Evolutionary conservation across 257 asterid genomes (phyloP).

Genomic region (Solanum sejunctum): DNA sequence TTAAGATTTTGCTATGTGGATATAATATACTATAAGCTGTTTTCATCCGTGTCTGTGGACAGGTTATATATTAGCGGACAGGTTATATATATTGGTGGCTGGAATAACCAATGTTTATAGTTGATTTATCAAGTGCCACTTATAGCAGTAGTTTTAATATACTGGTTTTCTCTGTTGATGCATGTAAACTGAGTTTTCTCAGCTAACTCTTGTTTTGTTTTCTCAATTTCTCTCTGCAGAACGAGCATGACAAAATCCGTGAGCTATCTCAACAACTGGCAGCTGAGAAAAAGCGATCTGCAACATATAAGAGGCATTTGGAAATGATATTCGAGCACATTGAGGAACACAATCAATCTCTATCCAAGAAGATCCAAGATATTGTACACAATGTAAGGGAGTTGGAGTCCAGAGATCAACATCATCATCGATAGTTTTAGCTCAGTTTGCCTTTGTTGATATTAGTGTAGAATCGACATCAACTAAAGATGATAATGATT

Average conservation of each 20-base stretch:
- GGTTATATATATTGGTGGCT: neutral
- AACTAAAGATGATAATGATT: neutral
- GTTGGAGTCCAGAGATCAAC: slow-evolving; percentile 53
- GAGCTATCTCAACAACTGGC: slow-evolving; percentile 89
- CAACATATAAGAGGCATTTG: slow-evolving; percentile 80
- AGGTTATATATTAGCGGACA: too few relatives aligned
- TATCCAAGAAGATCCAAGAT: slow-evolving; percentile 67
- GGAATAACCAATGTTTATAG: neutral
- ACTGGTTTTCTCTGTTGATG: neutral
- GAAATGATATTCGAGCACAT: slow-evolving; percentile 85
- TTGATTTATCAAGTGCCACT: neutral
- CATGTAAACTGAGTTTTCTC: neutral
- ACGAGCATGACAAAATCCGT: slow-evolving; percentile 83
- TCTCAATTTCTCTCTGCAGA: slow-evolving; percentile 26
- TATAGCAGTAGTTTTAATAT: neutral
- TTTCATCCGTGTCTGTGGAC: too few relatives aligned
- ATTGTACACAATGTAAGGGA: slow-evolving; percentile 68
- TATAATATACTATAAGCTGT: too few relatives aligned
- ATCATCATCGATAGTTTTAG: slow-evolving; percentile 26
- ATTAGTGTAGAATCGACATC: neutral
- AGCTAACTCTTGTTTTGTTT: neutral
- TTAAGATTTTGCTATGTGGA: too few relatives aligned
- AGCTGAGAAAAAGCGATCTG: slow-evolving; percentile 77
- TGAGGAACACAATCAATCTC: slow-evolving; percentile 79
- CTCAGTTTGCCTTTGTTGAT: neutral